Evolutionary conservation across 2,329 filamentous ascomycete species (phyloP), one percentile per base, ranked within the genome.

Genomic region (Parastagonospora nodorum): DNA sequence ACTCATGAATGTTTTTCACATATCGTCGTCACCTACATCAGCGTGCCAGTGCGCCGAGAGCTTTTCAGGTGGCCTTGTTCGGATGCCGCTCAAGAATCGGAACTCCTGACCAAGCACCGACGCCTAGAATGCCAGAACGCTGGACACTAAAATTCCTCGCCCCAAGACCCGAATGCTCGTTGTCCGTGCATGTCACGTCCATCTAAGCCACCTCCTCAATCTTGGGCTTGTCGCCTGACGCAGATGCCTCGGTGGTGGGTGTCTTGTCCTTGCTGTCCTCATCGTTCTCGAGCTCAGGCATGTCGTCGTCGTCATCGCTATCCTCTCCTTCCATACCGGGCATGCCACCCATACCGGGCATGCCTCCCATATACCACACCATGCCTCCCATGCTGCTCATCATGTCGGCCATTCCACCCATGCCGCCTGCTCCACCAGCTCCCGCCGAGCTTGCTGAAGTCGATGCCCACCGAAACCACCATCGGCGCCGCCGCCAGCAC

Each of bases 401-500:
- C 59, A 71, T 60, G 50, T 53, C 67, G 40, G 63, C 66, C 56
- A 74, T 64, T 40, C 70, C 76, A 19, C 69, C 70, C 63, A 78
- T 72, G 45, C 71, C 77, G 3, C 67, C 77, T 42, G 70, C 72
- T 24, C 81, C 84, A 28, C 75, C 80, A 37, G 75, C 78, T 40
- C 73, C 73, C 77, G 57, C 76, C 77, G 57, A 96, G 87, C 82
- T 96, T 95, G 68, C 89, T 94, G 85, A 96, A 96, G 78, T 96
- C 92, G 72, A 96, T 94, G 67, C 89, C 89, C 90, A 67, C 89
- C 86, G 60, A 94, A 90, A 75, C 91, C 90, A 61, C 85, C 86
- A 55, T 84, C 83, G 33, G 69, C 80, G 35, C 64, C 76, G 36
- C 36, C 36, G 33, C 76, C 59, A 71, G 75, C 78, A 48, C 72